phyloP scores from a whole-genome alignment of 2,329 filamentous ascomycete species.

The Ophiostoma ulmi region DNA sequence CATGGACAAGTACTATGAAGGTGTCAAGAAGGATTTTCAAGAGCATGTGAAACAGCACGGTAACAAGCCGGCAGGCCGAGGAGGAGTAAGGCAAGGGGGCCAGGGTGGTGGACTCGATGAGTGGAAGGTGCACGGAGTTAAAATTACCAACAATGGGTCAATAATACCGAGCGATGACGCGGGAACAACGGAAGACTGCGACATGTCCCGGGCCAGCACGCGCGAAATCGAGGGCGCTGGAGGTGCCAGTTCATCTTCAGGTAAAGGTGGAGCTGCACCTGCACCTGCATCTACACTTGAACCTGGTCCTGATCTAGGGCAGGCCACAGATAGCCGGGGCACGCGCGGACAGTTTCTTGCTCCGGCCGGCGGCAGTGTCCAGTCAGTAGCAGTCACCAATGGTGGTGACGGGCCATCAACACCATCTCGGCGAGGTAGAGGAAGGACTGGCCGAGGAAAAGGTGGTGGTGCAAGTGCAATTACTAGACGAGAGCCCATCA shows the following conservation, averaged over 20 bases:
- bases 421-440: not conserved
- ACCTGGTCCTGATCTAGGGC: not conserved
- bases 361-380: not conserved
- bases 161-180: constrained; percentile 36
- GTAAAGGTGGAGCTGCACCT: constrained; percentile 27
- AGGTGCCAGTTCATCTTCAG: not conserved
- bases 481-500: constrained; percentile 4
- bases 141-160: constrained; percentile 43
- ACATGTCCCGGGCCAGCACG: constrained; percentile 20
- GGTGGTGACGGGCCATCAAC: not conserved
- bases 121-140: constrained; percentile 42
- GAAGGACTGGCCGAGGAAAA: not conserved
- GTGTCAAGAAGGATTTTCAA: constrained; percentile 46
- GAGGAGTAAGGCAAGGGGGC: constrained; percentile 41
- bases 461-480: not conserved
- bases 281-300: constrained; percentile 25
- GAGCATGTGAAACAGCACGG: constrained; percentile 17
- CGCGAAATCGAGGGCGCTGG: not conserved
- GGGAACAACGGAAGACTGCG: constrained; percentile 30
- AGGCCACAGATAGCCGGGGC: constrained; percentile 4
- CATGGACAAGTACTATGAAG: constrained; percentile 50
- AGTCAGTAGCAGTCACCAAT: constrained; percentile 12
- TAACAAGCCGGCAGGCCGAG: constrained; percentile 29
- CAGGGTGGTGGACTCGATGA: constrained; percentile 51
- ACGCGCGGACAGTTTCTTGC: not conserved